phyloP scores from a whole-genome alignment of 75 land plant genomes.

The Adiantum capillusveneris region DNA sequence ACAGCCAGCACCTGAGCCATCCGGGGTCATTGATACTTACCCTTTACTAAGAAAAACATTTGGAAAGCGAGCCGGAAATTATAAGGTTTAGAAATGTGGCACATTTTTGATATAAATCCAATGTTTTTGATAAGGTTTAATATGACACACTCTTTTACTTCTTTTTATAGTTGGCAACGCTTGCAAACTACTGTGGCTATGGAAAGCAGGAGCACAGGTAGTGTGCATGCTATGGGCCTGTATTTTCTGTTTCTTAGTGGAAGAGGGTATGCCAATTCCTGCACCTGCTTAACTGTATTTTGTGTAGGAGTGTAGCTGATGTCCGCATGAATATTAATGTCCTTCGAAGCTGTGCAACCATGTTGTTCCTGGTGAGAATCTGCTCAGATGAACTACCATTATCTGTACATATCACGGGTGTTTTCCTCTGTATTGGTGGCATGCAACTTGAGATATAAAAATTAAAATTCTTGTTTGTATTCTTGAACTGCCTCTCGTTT shows the following conservation, averaged over 20 bases:
- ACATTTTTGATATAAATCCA: too few species aligned
- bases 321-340: conserved; percentile 70
- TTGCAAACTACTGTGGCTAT: conserved; percentile 60
- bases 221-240: too few species aligned
- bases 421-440: too few species aligned
- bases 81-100: conserved; percentile 37
- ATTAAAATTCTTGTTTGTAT: too few species aligned
- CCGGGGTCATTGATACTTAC: conserved; percentile 60
- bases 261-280: too few species aligned
- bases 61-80: conserved; percentile 68
- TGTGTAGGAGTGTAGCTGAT: conserved; percentile 60
- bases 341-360: conserved; percentile 61
- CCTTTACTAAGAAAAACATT: conserved; percentile 42
- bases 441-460: too few species aligned
- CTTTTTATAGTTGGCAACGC: conserved; percentile 1
- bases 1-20: conserved; percentile 40
- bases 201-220: conserved; percentile 78
- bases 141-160: not conserved
- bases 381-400: too few species aligned
- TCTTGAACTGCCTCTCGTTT: too few species aligned
- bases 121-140: too few species aligned
- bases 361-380: conserved; percentile 50
- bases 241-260: too few species aligned
- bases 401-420: too few species aligned
- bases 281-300: not conserved